Evolutionary conservation across 768 basidiomycete genomes (phyloP), one percentile per base, ranked within the genome.

Genomic region (Termitomyces sp.): DNA sequence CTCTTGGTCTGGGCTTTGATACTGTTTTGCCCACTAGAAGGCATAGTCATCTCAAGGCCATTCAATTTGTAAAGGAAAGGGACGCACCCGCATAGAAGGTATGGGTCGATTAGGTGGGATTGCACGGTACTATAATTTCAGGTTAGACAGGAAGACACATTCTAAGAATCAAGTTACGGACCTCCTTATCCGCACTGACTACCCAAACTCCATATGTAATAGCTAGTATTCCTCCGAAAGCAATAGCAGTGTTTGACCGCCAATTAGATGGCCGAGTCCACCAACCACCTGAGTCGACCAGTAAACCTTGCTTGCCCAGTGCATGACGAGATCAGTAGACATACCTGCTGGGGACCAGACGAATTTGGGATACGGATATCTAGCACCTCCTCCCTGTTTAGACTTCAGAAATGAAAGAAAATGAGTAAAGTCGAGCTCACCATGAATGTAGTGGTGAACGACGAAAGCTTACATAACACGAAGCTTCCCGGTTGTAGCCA

Each of bases 311-410:
- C 20, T 39, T 46, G 33, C 54, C 51, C 22, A 5, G 41, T 37
- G 22, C 20, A 48, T 29, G 5, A n/a, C 34, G 33, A 18, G 18
- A 28, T 8, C 20, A 72, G 60, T 7, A 48, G 51, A 62, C 70
- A 58, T 42, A 92, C 92, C 92, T 63, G 94, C 81, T 68, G 95
- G 94, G 24, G 93, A 88, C 92, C 93, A 98, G 55, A 97, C 94
- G 68, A 90, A 83, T 78, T 94, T 95, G 33, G 93, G 94, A 71
- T 88, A 97, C 9, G 94, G 92, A 80, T 92, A 97, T 75, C 92
- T 86, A 55, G 75, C 82, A 61, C 89, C 90, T 73, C 90, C 90
- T 47, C 90, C 90, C 90, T 92, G 60, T 1, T 12, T 6, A 6
- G n/a, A 26, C 13, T 29, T 60, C 29, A 60, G 45, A 4, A 50